Evolutionary conservation across 768 basidiomycete species (phyloP).

Genomic region (Trametes sanguinea): DNA sequence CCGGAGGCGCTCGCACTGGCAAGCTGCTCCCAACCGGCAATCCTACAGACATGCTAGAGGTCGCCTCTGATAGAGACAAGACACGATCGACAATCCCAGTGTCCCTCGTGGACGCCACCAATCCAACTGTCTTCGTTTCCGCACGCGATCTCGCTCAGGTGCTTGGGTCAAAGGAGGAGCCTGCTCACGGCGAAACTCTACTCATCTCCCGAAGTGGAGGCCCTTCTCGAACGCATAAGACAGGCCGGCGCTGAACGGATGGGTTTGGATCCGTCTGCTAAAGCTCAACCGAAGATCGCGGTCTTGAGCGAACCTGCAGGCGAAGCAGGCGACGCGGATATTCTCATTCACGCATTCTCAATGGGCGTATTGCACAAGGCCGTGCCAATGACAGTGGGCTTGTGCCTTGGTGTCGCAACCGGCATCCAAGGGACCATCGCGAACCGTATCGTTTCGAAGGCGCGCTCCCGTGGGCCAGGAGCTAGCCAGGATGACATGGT

Average conservation of each 20-base stretch:
- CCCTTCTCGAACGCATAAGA: conserved; percentile 54
- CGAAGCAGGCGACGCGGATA: conserved; percentile 39
- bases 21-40: conserved; percentile 65
- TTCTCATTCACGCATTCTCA: conserved; percentile 60
- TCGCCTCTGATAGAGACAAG: conserved; percentile 9
- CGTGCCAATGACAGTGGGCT: conserved; percentile 71
- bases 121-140: conserved; percentile 68
- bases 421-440: conserved; percentile 55
- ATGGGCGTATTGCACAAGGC: conserved; percentile 76
- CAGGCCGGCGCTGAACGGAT: conserved; percentile 57
- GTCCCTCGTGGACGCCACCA: conserved; percentile 73
- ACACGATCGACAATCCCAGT: conserved; percentile 23
- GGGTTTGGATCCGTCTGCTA: conserved; percentile 62
- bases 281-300: conserved; percentile 74
- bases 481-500: conserved; percentile 33
- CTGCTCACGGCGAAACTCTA: conserved; percentile 13
- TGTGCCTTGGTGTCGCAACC: conserved; percentile 68
- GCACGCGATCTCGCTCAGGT: conserved; percentile 43
- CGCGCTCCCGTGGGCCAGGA: conserved; percentile 10
- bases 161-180: conserved; percentile 36
- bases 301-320: conserved; percentile 44
- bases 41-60: conserved; percentile 44
- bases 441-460: conserved; percentile 45
- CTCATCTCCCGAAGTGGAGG: conserved; percentile 18
- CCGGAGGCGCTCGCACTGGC: conserved; percentile 71